phyloP scores from a whole-genome alignment of 208 protist species.

The Borovskyia barvae region DNA sequence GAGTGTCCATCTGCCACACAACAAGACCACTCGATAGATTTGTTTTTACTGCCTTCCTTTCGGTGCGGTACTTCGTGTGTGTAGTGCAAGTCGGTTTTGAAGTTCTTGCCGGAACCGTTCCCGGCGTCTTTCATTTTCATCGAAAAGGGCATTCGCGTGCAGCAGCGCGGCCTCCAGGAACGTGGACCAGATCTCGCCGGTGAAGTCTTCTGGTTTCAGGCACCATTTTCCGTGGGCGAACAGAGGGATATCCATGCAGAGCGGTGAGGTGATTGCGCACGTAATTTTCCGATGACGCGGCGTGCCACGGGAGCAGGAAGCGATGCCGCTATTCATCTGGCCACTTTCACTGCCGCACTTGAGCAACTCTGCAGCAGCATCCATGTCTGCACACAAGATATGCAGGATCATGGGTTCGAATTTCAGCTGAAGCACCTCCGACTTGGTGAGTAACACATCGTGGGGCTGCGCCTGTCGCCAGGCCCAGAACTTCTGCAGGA shows the following conservation, averaged over 20 bases:
- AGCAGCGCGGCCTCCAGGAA: slow-evolving; percentile 34
- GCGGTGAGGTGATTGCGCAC: slow-evolving; percentile 75
- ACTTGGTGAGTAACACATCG: slow-evolving; percentile 17
- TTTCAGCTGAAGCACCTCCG: slow-evolving; percentile 79
- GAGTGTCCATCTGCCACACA: neutral
- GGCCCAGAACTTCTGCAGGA: slow-evolving; percentile 32
- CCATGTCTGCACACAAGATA: slow-evolving; percentile 54
- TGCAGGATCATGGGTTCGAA: slow-evolving; percentile 89
- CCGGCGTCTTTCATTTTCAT: slow-evolving; percentile 51
- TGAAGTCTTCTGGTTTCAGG: slow-evolving; percentile 21
- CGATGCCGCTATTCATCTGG: slow-evolving; percentile 73
- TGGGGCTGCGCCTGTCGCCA: slow-evolving; percentile 35
- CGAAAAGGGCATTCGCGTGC: slow-evolving; percentile 65
- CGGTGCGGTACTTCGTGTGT: too few species aligned
- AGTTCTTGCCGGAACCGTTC: slow-evolving; percentile 33
- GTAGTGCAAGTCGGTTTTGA: too few species aligned
- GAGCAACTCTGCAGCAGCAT: slow-evolving; percentile 52
- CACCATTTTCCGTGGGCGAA: slow-evolving; percentile 48
- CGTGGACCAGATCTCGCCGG: slow-evolving; percentile 22
- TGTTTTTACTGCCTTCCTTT: too few species aligned
- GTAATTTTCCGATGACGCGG: slow-evolving; percentile 59
- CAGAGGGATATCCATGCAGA: slow-evolving; percentile 64
- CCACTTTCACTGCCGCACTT: slow-evolving; percentile 74
- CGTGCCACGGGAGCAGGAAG: slow-evolving; percentile 62
- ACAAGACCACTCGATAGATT: neutral